Evolutionary conservation across 73 alveolate species (phyloP).

Genomic region (Loxodes magnus): DNA sequence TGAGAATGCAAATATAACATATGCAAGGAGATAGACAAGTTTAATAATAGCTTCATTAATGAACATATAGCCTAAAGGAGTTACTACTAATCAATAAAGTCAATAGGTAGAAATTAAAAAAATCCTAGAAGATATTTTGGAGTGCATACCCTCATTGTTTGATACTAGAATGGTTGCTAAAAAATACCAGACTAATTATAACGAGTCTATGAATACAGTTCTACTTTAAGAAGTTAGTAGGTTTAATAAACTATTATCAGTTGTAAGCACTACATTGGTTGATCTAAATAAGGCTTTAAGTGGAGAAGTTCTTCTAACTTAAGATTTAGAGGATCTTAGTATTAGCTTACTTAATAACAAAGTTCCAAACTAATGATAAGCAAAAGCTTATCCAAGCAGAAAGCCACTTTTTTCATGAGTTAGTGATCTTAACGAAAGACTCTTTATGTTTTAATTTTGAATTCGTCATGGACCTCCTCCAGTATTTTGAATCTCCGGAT

Average conservation of each 20-base stretch:
- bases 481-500: slow-evolving; percentile 92
- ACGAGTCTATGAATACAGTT: slow-evolving; percentile 87
- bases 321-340: slow-evolving; percentile 71
- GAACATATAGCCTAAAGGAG: slow-evolving; percentile 50
- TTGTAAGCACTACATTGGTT: slow-evolving; percentile 49
- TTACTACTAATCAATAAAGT: slow-evolving; percentile 47
- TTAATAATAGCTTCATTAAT: slow-evolving; percentile 56
- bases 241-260: slow-evolving; percentile 65
- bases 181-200: slow-evolving; percentile 77
- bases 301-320: slow-evolving; percentile 82
- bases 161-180: slow-evolving; percentile 59
- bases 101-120: slow-evolving; percentile 54
- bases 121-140: slow-evolving; percentile 60
- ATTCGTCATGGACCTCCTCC: slow-evolving; percentile 76
- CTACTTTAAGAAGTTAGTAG: slow-evolving; percentile 80
- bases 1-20: slow-evolving; percentile 81
- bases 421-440: slow-evolving; percentile 70
- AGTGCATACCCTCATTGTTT: slow-evolving; percentile 60
- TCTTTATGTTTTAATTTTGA: slow-evolving; percentile 82
- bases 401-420: slow-evolving; percentile 78
- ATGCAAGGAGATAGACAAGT: slow-evolving; percentile 76
- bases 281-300: slow-evolving; percentile 68
- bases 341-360: slow-evolving; percentile 61
- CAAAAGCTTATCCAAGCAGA: slow-evolving; percentile 68
- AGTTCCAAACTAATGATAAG: slow-evolving; percentile 82